Evolutionary conservation across 768 basidiomycete species (phyloP).

Genomic region (Phanerochaete sordida): DNA sequence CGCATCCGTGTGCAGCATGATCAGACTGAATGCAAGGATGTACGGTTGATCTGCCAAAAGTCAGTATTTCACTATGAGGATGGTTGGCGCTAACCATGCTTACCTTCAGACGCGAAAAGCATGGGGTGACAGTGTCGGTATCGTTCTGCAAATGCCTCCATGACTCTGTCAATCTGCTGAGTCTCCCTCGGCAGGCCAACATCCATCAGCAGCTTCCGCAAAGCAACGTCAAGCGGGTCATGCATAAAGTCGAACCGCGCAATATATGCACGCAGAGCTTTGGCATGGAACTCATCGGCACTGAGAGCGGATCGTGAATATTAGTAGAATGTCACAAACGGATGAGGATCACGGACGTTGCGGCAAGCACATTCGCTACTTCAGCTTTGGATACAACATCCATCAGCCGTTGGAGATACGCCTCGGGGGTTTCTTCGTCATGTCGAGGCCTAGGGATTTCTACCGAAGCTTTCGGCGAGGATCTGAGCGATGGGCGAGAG

Average conservation of each 20-base stretch:
- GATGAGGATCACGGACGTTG: slow-evolving; percentile 50
- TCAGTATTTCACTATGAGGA: slow-evolving; percentile 1
- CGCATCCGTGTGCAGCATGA: slow-evolving; percentile 98
- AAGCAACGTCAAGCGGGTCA: slow-evolving; percentile 87
- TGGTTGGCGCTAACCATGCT: slow-evolving; percentile 13
- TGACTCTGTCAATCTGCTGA: slow-evolving; percentile 96
- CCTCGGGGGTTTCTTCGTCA: slow-evolving; percentile 59
- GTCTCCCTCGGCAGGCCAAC: slow-evolving; percentile 92
- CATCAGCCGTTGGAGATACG: slow-evolving; percentile 64
- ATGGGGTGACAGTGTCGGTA: slow-evolving; percentile 82
- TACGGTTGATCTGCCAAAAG: slow-evolving; percentile 82
- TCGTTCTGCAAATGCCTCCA: slow-evolving; percentile 88
- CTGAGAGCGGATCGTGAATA: slow-evolving; percentile 25
- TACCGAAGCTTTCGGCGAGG: slow-evolving; percentile 39
- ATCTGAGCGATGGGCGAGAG: slow-evolving; percentile 41
- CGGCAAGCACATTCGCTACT: slow-evolving; percentile 75
- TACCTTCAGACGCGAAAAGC: slow-evolving; percentile 77
- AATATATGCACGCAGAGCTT: slow-evolving; percentile 71
- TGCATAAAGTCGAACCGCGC: slow-evolving; percentile 71
- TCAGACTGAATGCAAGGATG: slow-evolving; percentile 93
- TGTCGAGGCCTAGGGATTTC: slow-evolving; percentile 49
- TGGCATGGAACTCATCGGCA: slow-evolving; percentile 62
- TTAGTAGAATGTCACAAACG: neutral
- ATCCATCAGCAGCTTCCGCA: slow-evolving; percentile 88
- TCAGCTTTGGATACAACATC: slow-evolving; percentile 72